phyloP scores from a whole-genome alignment of 2,329 filamentous ascomycete species.

The Penicillium sp. region DNA sequence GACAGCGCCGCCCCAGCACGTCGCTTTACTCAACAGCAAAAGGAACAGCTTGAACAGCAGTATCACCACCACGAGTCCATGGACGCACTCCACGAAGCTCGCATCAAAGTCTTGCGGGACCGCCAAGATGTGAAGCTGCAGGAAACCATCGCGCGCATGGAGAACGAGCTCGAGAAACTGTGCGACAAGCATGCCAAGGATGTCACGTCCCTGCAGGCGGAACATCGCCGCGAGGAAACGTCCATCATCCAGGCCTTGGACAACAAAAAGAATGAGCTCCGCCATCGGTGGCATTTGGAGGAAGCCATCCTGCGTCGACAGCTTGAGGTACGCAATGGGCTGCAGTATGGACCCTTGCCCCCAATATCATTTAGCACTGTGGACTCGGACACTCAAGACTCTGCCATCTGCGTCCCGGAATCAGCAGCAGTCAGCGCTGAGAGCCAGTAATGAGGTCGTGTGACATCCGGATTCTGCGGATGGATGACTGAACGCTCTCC shows the following conservation, averaged over 20 bases:
- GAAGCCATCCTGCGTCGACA: slow-evolving; percentile 42
- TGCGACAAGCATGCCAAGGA: slow-evolving; percentile 33
- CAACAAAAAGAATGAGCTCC: slow-evolving; percentile 34
- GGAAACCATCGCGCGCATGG: slow-evolving; percentile 40
- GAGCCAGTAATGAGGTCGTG: too few species aligned
- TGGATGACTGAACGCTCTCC: not conserved
- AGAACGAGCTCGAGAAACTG: slow-evolving; percentile 37
- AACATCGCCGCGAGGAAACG: slow-evolving; percentile 36
- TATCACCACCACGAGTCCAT: slow-evolving; percentile 45
- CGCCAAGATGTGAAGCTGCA: slow-evolving; percentile 44
- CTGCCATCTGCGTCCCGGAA: slow-evolving; percentile 30
- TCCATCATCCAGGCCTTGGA: slow-evolving; percentile 33
- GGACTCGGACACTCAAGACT: slow-evolving; percentile 27
- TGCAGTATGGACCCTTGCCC: slow-evolving; percentile 41
- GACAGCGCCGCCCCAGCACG: slow-evolving; percentile 29
- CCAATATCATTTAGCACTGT: slow-evolving; percentile 34
- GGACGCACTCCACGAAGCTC: slow-evolving; percentile 44
- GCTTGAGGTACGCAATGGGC: slow-evolving; percentile 37
- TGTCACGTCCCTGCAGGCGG: slow-evolving; percentile 34
- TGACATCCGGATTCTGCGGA: too few species aligned
- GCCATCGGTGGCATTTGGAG: slow-evolving; percentile 43
- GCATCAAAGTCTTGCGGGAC: slow-evolving; percentile 48
- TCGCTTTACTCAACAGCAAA: slow-evolving; percentile 42
- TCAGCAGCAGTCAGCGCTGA: not conserved
- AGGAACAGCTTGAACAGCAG: slow-evolving; percentile 45